Conservation (phyloP, 208 protist species). For the Herpetomonas muscarum region DNA sequence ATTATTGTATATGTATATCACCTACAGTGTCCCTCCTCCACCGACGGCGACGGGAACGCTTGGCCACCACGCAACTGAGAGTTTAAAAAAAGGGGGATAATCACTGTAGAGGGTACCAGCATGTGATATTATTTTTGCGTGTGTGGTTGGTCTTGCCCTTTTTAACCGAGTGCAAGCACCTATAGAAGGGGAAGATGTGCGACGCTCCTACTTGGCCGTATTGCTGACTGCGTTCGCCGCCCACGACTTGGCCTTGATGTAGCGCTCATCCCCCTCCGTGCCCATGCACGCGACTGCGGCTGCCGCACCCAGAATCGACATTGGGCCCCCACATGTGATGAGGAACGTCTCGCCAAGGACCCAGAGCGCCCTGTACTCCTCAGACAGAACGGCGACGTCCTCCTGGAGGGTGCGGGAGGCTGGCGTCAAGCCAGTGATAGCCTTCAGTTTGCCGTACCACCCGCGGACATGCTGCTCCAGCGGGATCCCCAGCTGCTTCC, state of each 20-base stretch:
- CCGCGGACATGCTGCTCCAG: not conserved
- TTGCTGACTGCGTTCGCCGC: not conserved
- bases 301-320: slow-evolving; percentile 31
- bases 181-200: not conserved
- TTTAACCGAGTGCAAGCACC: not conserved
- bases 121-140: not conserved
- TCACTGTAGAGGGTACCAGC: not conserved
- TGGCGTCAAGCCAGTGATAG: not conserved
- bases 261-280: slow-evolving; percentile 33
- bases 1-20: too few species aligned
- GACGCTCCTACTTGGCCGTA: too few species aligned
- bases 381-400: slow-evolving; percentile 34
- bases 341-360: slow-evolving; percentile 12
- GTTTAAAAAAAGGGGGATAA: slow-evolving; percentile 8
- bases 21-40: too few species aligned
- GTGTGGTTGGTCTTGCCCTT: not conserved
- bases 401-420: slow-evolving; percentile 19
- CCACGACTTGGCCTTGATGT: slow-evolving; percentile 37
- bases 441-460: not conserved
- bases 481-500: not conserved
- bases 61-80: too few species aligned
- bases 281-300: slow-evolving; percentile 23
- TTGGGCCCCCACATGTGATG: slow-evolving; percentile 43
- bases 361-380: slow-evolving; percentile 15
- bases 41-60: too few species aligned